Percentiles rank a stretch among this genome's conserved stretches.
phyloP scores from a whole-genome alignment of 805 yeast species.

The Candida silvicultrix region DNA sequence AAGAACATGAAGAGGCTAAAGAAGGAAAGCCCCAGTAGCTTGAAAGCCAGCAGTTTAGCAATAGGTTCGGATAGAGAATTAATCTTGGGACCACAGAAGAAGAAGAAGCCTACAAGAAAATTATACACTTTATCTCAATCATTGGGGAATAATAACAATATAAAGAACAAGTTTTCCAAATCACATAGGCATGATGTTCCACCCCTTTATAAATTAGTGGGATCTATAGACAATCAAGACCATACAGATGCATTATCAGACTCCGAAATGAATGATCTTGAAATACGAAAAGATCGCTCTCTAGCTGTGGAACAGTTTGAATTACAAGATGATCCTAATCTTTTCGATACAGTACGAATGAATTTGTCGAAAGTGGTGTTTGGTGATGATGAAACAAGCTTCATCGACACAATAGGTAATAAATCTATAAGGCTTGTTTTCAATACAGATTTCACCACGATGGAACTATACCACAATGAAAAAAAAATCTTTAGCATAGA shows the following conservation, averaged over 20 bases:
- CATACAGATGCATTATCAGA: neutral
- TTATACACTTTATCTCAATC: neutral
- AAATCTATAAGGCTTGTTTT: neutral
- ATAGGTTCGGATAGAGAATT: neutral
- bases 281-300: neutral
- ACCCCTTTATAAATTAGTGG: neutral
- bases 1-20: neutral
- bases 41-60: neutral
- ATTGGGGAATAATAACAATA: neutral
- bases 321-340: neutral
- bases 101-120: neutral
- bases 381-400: neutral
- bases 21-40: neutral
- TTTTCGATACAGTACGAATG: neutral
- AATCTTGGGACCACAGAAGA: neutral
- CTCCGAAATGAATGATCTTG: neutral
- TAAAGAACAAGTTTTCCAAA: neutral
- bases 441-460: neutral
- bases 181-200: neutral
- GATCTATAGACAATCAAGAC: neutral
- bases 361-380: neutral
- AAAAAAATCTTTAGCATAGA: no score
- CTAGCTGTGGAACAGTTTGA: neutral
- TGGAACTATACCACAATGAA: neutral
- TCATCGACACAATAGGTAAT: no score